Base-by-base conservation (phyloP, 1,284 basidiomycete genomes). In the Coniophora puteana region DNA sequence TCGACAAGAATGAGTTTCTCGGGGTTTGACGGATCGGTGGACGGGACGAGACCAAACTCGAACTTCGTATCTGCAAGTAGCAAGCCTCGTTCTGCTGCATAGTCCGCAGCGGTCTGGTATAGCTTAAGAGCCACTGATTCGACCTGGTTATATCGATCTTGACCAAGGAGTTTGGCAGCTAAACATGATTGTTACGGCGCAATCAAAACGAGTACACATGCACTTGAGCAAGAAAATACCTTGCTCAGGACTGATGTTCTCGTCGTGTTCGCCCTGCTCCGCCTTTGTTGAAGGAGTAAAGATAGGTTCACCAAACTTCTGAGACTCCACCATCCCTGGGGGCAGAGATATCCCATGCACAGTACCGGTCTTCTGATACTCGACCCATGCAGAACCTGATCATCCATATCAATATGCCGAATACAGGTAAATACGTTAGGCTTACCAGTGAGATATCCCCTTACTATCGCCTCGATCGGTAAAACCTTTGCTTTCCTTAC, bases 281-380 rank as follows among this genome's bases (percentile, higher is more conserved):
- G 95, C 96, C 63, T 99, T 99, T 8, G 95, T 99, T 1, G 91
- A 95, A 0, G 96, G 96, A 0, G 96, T 99, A 60, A 99, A 96
- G 33, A 98, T 67, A 0, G 95, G 90, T 52, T 85, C 71, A 6
- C 84, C 78, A 21, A 97, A 69, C 55, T 87, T 84, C 51, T 89
- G 74, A 6, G 87, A 90, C 69, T 99, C 95, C n/a, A 85, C 69
- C 20, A 98, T 69, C 6, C 86, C 90, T 3, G 74, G 62, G 0
- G 87, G 83, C 40, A 97, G 70, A 13, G 69, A 59, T 34, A 96
- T 91, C 4, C 89, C 89, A 56, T 99, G 95, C 11, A 96, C 87
- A 0, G 93, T 98, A 30, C 89, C 84, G 1, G 71, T 74, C 61
- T 83, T 85, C 65, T 90, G 83, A 70, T 99, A 99, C 64, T 99